Evolutionary conservation across 1,284 basidiomycete species (phyloP), one percentile per base, ranked within the genome.

Genomic region (Xerocomus minutiporus): DNA sequence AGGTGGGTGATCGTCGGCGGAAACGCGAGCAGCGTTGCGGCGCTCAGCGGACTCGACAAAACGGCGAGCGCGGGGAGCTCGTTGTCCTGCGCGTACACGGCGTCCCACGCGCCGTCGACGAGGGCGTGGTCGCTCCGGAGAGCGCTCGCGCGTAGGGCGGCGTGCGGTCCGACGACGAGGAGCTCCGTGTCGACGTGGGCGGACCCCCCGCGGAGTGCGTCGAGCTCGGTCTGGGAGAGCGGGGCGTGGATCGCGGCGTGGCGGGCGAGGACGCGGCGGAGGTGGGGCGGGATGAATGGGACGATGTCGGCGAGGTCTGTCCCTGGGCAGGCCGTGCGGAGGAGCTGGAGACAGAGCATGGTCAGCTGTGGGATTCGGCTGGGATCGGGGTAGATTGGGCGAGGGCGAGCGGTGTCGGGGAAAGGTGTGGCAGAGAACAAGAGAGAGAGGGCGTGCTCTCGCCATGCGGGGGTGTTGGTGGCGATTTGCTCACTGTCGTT

Each of bases 171-270:
- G 17, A 86, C 74, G 28, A 88, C 63, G 46, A 88, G 63, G 13
- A 86, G 69, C 54, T 88, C 86, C 0, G 82, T 80, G 44, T 80
- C 77, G 4, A 75, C 73, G 61, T 84, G 80, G 1, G 78, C 73
- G 8, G 77, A 68, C 3, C 71, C 69, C 29, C 73, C 72, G 52
- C 77, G 74, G 2, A 87, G 63, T 12, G 75, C 69, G 50, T 74
- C 73, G 15, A 88, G 69, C 52, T 76, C 76, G 12, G 66, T 58
- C 50, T 63, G 73, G 5, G 75, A 68, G 11, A 88, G 67, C 1
- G 86, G 86, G 2, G 70, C 65, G 52, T 82, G 73, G 15, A 85
- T 64, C 13, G 84, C 79, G 5, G 78, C 70, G 55, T 81, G 75
- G 8, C 83, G 78, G 28, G 86, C 66, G 13, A 86, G 69, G 32